These are phyloP conservation scores for Pythium grandisporangium DNA, from an alignment of 352 stramenopile genomes.

Conservation along the genomic window DNA sequence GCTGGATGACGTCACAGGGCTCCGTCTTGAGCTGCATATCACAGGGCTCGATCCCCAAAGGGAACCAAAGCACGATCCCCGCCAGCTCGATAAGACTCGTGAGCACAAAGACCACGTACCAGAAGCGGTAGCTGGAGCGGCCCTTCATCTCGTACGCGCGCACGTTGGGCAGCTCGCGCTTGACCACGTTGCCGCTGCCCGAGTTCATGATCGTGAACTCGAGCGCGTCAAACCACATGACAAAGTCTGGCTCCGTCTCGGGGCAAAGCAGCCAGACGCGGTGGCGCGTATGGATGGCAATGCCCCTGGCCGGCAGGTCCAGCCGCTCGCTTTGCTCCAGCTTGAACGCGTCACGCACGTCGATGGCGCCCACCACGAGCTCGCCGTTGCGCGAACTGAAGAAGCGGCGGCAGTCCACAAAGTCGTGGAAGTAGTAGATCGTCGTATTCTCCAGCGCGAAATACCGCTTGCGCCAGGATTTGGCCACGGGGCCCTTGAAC, in stretches of 20 bases:
- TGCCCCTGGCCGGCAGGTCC: constrained; percentile 52
- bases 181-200: constrained; percentile 61
- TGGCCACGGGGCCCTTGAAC: constrained; percentile 74
- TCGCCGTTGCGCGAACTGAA: constrained; percentile 76
- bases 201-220: constrained; percentile 71
- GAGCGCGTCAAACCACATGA: constrained; percentile 75
- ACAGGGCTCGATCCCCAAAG: constrained; percentile 53
- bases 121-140: constrained; percentile 54
- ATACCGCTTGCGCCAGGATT: constrained; percentile 74
- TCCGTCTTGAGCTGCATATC: constrained; percentile 47
- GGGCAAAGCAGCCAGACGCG: constrained; percentile 69
- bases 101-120: constrained; percentile 65
- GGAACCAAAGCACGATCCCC: constrained; percentile 36
- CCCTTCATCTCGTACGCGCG: constrained; percentile 75
- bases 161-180: constrained; percentile 73
- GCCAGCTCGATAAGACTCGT: constrained; percentile 49
- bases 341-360: constrained; percentile 71
- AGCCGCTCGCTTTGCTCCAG: constrained; percentile 66
- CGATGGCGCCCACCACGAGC: constrained; percentile 64
- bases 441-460: constrained; percentile 77
- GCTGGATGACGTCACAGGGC: constrained; percentile 43
- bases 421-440: constrained; percentile 84
- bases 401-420: constrained; percentile 80
- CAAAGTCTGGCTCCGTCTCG: constrained; percentile 74
- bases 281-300: constrained; percentile 69